Conservation (phyloP, 2,329 filamentous ascomycete species). For the Harringtonia lauricola region DNA sequence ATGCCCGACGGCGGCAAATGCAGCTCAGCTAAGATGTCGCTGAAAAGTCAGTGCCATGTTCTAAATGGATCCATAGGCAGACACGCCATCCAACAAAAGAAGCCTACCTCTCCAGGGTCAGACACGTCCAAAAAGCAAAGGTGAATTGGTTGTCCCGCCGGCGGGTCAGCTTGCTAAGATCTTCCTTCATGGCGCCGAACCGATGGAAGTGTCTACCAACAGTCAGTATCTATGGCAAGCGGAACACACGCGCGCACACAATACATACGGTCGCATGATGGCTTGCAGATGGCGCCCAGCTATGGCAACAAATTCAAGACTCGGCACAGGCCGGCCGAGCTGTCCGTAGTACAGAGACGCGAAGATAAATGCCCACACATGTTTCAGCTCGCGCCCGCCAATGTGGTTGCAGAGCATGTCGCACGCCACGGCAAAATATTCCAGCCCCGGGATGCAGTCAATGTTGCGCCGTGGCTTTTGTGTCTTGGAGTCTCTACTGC, state of each 20-base stretch:
- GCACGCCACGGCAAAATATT: conserved; percentile 78
- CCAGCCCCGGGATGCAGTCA: conserved; percentile 77
- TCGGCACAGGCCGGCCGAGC: conserved; percentile 75
- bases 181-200: conserved; percentile 28
- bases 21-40: conserved; percentile 86
- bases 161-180: conserved; percentile 23
- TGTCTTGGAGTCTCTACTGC: neutral
- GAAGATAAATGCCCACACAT: conserved; percentile 76
- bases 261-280: conserved; percentile 61
- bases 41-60: conserved; percentile 24
- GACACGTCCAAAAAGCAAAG: conserved; percentile 83
- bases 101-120: conserved; percentile 76
- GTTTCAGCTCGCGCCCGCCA: conserved; percentile 68
- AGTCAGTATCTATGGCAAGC: neutral
- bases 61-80: neutral
- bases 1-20: conserved; percentile 49
- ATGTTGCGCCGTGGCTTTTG: conserved; percentile 45
- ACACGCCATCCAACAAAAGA: neutral
- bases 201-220: conserved; percentile 31
- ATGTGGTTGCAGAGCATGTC: conserved; percentile 76
- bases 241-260: neutral
- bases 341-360: conserved; percentile 86
- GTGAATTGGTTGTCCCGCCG: conserved; percentile 52
- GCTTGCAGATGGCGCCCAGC: conserved; percentile 53
- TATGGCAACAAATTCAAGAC: conserved; percentile 51